Evolutionary conservation across 805 yeast genomes (phyloP).

Genomic region (Kluyveromyces siamensis): DNA sequence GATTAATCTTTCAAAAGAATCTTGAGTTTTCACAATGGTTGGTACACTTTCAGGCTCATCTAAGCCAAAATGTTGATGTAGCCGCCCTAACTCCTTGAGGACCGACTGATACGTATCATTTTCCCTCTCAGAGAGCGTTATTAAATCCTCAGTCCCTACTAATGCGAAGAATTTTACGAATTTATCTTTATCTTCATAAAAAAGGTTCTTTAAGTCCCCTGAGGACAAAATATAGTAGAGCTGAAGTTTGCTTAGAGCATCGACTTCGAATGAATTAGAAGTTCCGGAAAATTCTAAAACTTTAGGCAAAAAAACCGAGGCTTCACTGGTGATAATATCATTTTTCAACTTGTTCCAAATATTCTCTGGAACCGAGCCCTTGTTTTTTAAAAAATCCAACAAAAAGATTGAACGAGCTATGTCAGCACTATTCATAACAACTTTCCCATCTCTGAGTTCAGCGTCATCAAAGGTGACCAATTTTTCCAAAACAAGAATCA

Average conservation of each 20-base stretch:
- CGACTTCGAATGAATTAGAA: not conserved
- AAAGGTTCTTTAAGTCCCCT: constrained; percentile 5
- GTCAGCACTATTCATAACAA: constrained; percentile 10
- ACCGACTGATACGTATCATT: constrained; percentile 1
- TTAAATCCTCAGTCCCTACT: constrained; percentile 10
- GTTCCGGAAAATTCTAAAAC: not conserved
- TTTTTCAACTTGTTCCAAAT: constrained; percentile 1
- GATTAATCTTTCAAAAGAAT: constrained; percentile 9
- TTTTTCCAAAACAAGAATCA: constrained; percentile 28
- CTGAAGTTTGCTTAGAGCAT: constrained; percentile 12
- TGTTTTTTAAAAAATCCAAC: constrained; percentile 12
- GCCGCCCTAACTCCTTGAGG: constrained; percentile 1
- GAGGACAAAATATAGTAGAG: constrained; percentile 8
- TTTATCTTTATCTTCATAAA: constrained; percentile 6
- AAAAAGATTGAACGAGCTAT: constrained; percentile 20
- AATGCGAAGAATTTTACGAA: constrained; percentile 9
- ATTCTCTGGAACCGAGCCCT: not conserved
- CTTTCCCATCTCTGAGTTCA: constrained; percentile 28
- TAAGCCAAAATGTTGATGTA: constrained; percentile 2
- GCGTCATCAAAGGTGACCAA: constrained; percentile 32
- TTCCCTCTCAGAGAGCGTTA: constrained; percentile 12
- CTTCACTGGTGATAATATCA: constrained; percentile 1
- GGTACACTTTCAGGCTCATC: constrained; percentile 2
- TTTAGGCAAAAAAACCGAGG: constrained; percentile 4
- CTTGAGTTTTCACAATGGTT: not conserved